Conservation (phyloP, 2,329 filamentous ascomycete genomes). For the Monilinia fructigena region DNA sequence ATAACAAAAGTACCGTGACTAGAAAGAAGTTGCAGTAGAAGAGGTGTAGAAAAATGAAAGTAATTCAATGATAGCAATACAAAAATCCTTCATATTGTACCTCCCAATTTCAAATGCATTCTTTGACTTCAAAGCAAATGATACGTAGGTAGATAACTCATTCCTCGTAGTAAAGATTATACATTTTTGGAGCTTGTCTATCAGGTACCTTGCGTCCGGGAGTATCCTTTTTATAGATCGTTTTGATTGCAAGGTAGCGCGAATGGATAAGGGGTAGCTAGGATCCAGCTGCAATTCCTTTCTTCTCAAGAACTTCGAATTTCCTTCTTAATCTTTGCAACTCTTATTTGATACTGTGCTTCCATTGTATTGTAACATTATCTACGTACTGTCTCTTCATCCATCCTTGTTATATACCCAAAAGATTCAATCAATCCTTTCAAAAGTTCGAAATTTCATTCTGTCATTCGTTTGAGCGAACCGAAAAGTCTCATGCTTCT, state of each 20-base stretch:
- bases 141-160: constrained; percentile 23
- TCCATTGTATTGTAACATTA: constrained; percentile 19
- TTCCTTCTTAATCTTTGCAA: constrained; percentile 14
- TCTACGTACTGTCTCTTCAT: constrained; percentile 24
- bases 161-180: constrained; percentile 34
- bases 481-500: constrained; percentile 19
- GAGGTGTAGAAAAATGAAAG: neutral
- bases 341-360: constrained; percentile 1
- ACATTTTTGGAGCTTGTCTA: constrained; percentile 28
- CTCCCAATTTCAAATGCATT: constrained; percentile 34
- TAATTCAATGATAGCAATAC: neutral
- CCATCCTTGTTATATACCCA: constrained; percentile 34
- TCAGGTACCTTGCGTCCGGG: constrained; percentile 32
- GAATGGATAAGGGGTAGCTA: constrained; percentile 33
- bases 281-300: constrained; percentile 23
- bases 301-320: constrained; percentile 7
- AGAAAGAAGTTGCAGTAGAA: neutral
- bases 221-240: constrained; percentile 39
- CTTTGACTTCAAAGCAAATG: constrained; percentile 26
- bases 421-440: constrained; percentile 19
- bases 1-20: neutral
- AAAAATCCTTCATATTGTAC: constrained; percentile 13
- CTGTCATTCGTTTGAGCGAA: constrained; percentile 38
- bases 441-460: constrained; percentile 28
- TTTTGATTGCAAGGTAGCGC: constrained; percentile 33